phyloP scores from a whole-genome alignment of 192 early-diverging fungal species.

The Coemansia sp. region DNA sequence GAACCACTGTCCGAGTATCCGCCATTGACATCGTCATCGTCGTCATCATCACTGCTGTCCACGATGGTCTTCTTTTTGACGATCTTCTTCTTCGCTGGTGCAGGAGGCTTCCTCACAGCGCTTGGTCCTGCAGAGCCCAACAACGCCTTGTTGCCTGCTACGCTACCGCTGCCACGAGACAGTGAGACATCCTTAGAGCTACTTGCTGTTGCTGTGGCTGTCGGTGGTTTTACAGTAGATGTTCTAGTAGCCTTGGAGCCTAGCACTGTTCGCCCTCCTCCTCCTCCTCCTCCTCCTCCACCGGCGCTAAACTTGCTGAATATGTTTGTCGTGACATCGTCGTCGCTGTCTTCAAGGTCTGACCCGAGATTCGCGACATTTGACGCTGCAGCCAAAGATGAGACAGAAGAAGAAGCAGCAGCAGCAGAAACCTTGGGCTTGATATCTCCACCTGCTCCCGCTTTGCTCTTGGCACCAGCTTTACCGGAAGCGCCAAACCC shows the following conservation, averaged over 20 bases:
- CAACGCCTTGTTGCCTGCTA: background rate
- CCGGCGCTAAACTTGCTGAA: conserved; percentile 34
- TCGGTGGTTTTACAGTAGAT: background rate
- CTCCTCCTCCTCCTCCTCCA: conserved; percentile 3
- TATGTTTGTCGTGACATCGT: conserved; percentile 37
- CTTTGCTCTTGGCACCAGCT: background rate
- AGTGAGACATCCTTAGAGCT: no score
- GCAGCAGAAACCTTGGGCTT: background rate
- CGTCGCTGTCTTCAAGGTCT: conserved; percentile 54
- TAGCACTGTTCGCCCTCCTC: background rate
- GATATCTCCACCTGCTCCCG: background rate
- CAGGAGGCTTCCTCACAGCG: background rate
- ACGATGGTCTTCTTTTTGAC: conserved; percentile 12
- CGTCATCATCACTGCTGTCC: conserved; percentile 42
- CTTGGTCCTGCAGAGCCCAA: background rate
- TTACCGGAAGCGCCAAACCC: background rate
- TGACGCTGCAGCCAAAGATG: background rate
- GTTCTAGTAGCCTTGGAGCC: background rate
- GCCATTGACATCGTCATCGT: conserved; percentile 7
- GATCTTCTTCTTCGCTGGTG: conserved; percentile 14
- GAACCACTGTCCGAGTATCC: conserved; percentile 6
- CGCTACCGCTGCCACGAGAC: background rate
- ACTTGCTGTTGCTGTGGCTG: conserved; percentile 13
- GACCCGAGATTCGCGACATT: conserved; percentile 38
- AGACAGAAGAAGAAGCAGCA: no score